Conservation (phyloP, 495 filamentous ascomycete species). For the Penicillium ochrochloron region DNA sequence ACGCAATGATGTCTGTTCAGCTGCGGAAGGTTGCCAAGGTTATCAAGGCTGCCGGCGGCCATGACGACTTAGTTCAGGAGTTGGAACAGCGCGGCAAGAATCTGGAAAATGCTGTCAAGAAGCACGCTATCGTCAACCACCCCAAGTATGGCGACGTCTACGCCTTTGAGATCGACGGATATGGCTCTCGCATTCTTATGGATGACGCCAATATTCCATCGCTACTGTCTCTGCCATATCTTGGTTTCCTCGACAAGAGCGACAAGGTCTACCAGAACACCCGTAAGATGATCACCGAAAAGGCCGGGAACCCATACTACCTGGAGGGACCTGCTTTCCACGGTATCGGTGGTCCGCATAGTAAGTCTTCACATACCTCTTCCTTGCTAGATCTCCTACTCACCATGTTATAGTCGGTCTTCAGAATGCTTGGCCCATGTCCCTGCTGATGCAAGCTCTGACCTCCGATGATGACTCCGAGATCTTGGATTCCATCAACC, state of each 20-base stretch:
- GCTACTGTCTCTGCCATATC: constrained; percentile 79
- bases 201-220: constrained; percentile 97
- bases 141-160: constrained; percentile 86
- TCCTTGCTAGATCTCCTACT: not conserved
- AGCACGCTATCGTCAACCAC: constrained; percentile 88
- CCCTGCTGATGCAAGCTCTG: constrained; percentile 84
- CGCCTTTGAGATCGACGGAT: constrained; percentile 96
- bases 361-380: constrained; percentile 29
- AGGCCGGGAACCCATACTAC: constrained; percentile 86
- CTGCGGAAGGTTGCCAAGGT: constrained; percentile 76
- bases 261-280: constrained; percentile 87
- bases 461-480: constrained; percentile 88
- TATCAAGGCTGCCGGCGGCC: constrained; percentile 61
- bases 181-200: constrained; percentile 89
- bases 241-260: constrained; percentile 74
- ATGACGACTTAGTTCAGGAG: constrained; percentile 53
- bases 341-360: constrained; percentile 83
- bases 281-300: constrained; percentile 83
- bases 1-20: constrained; percentile 94
- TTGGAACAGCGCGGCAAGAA: constrained; percentile 66
- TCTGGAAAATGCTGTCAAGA: constrained; percentile 79
- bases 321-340: constrained; percentile 77
- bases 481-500: constrained; percentile 70
- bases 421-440: constrained; percentile 96
- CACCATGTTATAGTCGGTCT: constrained; percentile 62